A percentile compares a stretch with the other conserved stretches of the same genome.
phyloP scores from a whole-genome alignment of 345 rosid genomes.

The Barbarea vulgaris region DNA sequence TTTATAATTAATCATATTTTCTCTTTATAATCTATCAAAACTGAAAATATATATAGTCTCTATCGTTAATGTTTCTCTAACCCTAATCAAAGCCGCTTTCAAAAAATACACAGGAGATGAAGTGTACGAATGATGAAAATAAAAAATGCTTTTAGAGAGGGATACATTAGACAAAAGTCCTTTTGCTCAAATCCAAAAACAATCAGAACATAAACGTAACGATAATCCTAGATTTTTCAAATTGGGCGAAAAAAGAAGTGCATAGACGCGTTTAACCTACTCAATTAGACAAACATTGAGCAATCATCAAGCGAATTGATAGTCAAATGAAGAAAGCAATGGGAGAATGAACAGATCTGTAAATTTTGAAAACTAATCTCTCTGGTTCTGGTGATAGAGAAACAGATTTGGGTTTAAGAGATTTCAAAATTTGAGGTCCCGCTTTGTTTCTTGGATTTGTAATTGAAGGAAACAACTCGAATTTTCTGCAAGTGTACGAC shows the following conservation, averaged over 20 bases:
- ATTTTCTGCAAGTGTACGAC: slow-evolving; percentile 1
- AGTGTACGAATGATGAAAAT: no score
- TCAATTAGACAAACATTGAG: not conserved
- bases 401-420: not conserved
- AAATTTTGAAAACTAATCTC: not conserved
- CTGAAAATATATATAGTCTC: no score
- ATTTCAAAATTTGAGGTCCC: slow-evolving; percentile 5
- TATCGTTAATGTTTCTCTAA: no score
- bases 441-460: slow-evolving; percentile 26
- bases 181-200: slow-evolving; percentile 2
- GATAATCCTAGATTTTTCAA: not conserved
- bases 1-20: no score
- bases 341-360: slow-evolving; percentile 2
- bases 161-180: no score
- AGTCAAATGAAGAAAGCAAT: not conserved
- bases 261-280: not conserved
- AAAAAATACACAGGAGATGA: no score
- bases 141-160: no score
- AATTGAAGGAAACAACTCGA: slow-evolving; percentile 5
- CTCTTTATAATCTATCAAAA: no score
- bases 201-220: not conserved
- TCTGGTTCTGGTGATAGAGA: slow-evolving; percentile 8
- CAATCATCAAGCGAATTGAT: not conserved
- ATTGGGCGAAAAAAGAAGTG: not conserved
- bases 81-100: no score